Percentiles rank a stretch among this genome's conserved stretches.
Evolutionary conservation across 2,329 filamentous ascomycete species (phyloP).

Genomic region (Hymenoscyphus albidus): DNA sequence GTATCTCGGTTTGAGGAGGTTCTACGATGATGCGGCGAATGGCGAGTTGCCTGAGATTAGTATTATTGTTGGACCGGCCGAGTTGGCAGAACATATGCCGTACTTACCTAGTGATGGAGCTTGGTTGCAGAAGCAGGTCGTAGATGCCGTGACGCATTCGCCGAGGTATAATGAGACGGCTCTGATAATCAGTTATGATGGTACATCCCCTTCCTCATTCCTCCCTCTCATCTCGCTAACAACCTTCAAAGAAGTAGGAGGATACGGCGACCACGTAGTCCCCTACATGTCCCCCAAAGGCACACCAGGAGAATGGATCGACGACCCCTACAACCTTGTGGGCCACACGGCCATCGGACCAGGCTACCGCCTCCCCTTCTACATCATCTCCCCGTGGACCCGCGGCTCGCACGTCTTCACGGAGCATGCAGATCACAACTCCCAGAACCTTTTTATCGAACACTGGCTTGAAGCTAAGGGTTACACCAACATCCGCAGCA

Average conservation of each 20-base stretch:
- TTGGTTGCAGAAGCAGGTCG: constrained; percentile 50
- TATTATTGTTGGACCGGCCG: constrained; percentile 46
- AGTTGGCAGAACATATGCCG: constrained; percentile 50
- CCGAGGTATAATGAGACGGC: constrained; percentile 46
- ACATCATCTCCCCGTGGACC: constrained; percentile 54
- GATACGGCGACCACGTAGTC: constrained; percentile 52
- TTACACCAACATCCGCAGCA: constrained; percentile 34
- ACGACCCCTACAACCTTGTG: constrained; percentile 42
- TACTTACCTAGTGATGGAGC: constrained; percentile 50
- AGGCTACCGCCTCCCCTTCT: constrained; percentile 50
- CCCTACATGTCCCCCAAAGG: constrained; percentile 47
- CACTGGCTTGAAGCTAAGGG: constrained; percentile 44
- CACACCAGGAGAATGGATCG: constrained; percentile 50
- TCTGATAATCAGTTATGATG: constrained; percentile 49
- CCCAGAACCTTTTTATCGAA: constrained; percentile 51
- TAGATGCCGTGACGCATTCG: constrained; percentile 47
- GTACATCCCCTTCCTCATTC: not conserved
- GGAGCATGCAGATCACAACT: constrained; percentile 52
- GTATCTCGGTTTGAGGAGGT: constrained; percentile 38
- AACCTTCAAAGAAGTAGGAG: constrained; percentile 44
- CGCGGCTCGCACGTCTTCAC: constrained; percentile 51
- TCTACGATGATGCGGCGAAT: constrained; percentile 46
- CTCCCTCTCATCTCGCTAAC: not conserved
- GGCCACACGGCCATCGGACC: constrained; percentile 44
- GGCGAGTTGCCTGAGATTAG: constrained; percentile 49